These are phyloP conservation scores for Groenewaldozyma auringiensis DNA, from an alignment of 1,139 yeast species.

Conservation along the genomic window DNA sequence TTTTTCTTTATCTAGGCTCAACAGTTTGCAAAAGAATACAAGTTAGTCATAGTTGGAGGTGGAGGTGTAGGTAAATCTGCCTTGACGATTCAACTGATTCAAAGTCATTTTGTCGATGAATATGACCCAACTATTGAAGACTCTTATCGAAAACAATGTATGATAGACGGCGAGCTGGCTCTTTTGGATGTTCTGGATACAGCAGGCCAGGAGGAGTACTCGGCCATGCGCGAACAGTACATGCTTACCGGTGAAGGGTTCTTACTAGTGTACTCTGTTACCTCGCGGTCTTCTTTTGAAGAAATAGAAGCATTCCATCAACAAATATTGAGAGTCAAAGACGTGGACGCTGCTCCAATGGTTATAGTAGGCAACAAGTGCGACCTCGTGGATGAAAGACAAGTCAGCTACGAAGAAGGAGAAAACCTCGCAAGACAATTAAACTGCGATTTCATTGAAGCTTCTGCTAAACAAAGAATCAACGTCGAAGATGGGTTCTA, in stretches of 20 bases:
- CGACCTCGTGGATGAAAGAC: conserved; percentile 69
- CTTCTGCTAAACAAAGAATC: conserved; percentile 87
- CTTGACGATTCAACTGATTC: conserved; percentile 60
- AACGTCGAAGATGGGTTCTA: conserved; percentile 92
- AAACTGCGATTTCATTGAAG: conserved; percentile 78
- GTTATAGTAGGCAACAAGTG: conserved; percentile 37
- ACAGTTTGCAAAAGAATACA: conserved; percentile 42
- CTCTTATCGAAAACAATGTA: conserved; percentile 86
- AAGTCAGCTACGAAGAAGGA: conserved; percentile 78
- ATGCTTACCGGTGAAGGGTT: conserved; percentile 95
- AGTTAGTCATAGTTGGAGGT: conserved; percentile 92
- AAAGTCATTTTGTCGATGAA: conserved; percentile 81
- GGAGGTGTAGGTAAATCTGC: conserved; percentile 99
- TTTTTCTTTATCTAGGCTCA: conserved; percentile 2
- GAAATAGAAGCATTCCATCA: conserved; percentile 77
- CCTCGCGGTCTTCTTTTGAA: conserved; percentile 77
- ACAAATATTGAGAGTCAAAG: conserved; percentile 86
- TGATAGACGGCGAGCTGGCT: conserved; percentile 86
- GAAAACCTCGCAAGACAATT: conserved; percentile 60
- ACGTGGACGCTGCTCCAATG: conserved; percentile 33
- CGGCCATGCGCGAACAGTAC: conserved; percentile 89
- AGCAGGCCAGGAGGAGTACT: conserved; percentile 97
- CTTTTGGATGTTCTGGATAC: conserved; percentile 92
- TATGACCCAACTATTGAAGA: conserved; percentile 98
- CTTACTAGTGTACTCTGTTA: conserved; percentile 78